Percentiles rank a stretch among this genome's conserved stretches.
These are phyloP conservation scores for Aspergillus panamensis DNA, from an alignment of 495 filamentous ascomycete genomes.

Conservation along the genomic window DNA sequence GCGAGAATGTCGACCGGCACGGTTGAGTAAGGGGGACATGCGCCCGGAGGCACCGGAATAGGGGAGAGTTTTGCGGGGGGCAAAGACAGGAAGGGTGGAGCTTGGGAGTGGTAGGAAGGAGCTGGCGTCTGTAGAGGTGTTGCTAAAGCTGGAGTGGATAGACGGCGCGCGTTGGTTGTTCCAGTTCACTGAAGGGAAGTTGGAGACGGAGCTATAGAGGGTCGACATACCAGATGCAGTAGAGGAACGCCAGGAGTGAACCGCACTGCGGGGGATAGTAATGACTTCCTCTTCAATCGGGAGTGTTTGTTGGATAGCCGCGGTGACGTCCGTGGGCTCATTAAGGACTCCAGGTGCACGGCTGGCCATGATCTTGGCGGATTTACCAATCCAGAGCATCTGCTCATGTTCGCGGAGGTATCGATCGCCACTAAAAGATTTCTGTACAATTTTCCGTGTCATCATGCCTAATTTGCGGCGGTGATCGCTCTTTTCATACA, in stretches of 20 bases:
- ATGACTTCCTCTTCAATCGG: constrained; percentile 40
- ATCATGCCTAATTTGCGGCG: constrained; percentile 59
- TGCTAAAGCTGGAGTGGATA: constrained; percentile 33
- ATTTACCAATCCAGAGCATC: constrained; percentile 64
- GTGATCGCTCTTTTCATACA: constrained; percentile 59
- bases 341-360: constrained; percentile 26
- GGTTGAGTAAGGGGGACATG: constrained; percentile 16
- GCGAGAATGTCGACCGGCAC: constrained; percentile 21
- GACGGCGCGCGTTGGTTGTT: constrained; percentile 25
- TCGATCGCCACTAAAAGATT: constrained; percentile 57
- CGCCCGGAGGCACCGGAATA: constrained; percentile 15
- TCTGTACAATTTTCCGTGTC: constrained; percentile 56
- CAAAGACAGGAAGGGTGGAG: constrained; percentile 38
- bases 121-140: constrained; percentile 33
- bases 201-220: constrained; percentile 31
- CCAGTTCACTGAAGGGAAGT: constrained; percentile 21
- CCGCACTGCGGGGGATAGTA: constrained; percentile 37
- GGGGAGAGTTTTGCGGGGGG: constrained; percentile 31
- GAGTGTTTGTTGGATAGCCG: constrained; percentile 29
- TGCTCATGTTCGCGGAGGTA: constrained; percentile 68
- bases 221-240: constrained; percentile 37
- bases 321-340: constrained; percentile 29
- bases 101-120: constrained; percentile 28
- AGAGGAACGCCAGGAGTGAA: constrained; percentile 42
- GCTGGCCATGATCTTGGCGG: constrained; percentile 37